These are phyloP conservation scores for Paratrypanosoma confusum DNA, from an alignment of 208 protist genomes.

Conservation along the genomic window DNA sequence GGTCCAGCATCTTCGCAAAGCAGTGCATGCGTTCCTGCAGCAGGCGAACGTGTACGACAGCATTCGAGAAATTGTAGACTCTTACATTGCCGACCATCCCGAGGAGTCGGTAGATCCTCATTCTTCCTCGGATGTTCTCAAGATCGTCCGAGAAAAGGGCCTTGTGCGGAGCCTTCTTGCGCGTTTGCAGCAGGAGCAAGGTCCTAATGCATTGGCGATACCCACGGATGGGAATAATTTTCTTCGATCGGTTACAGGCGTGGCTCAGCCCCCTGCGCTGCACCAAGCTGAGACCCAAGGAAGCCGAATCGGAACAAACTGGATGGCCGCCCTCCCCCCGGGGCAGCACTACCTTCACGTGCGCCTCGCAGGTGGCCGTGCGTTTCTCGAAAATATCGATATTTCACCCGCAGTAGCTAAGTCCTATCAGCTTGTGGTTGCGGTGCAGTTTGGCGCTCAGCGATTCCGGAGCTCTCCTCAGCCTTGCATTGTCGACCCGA, in stretches of 20 bases:
- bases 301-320: conserved; percentile 2
- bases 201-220: no score
- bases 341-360: conserved; percentile 72
- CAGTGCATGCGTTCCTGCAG: conserved; percentile 77
- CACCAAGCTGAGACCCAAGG: conserved; percentile 8
- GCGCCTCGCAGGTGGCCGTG: conserved; percentile 60
- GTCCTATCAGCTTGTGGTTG: conserved; percentile 46
- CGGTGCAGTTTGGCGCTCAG: conserved; percentile 82
- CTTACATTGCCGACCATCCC: conserved; percentile 63
- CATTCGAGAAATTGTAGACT: conserved; percentile 81
- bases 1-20: conserved; percentile 54
- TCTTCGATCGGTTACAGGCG: no score
- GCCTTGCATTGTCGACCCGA: conserved; percentile 40
- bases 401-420: conserved; percentile 13
- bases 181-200: conserved; percentile 23
- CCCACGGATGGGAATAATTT: no score
- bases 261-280: not conserved
- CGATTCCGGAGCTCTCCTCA: conserved; percentile 42
- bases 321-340: conserved; percentile 11
- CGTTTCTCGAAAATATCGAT: conserved; percentile 88
- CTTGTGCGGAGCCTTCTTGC: conserved; percentile 64
- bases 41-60: conserved; percentile 77
- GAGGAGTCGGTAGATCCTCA: conserved; percentile 15
- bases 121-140: conserved; percentile 65
- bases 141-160: conserved; percentile 73